Evolutionary conservation across 2,329 filamentous ascomycete species (phyloP), one percentile per base, ranked within the genome.

Genomic region (Ceratocystis variospora): DNA sequence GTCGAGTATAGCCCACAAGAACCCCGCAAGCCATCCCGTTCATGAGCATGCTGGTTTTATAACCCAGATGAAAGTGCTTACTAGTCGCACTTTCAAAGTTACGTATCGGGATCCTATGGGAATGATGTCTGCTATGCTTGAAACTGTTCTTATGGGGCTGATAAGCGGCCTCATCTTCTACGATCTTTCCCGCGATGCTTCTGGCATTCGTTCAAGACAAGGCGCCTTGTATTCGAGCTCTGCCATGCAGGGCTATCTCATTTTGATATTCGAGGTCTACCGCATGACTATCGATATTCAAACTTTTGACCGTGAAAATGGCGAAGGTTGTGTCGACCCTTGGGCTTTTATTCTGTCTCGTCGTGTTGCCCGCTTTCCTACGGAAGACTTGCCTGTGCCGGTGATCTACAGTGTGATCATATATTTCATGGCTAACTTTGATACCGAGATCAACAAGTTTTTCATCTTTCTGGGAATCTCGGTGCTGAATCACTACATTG

Each of bases 371-470:
- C 80, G 87, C 5, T 75, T 90, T 25, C 78, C 86, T 1, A 83
- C 87, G 0, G 88, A 92, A 72, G 88, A 91, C 71, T 71, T 91
- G 0, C 86, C 87, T 0, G 87, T 90, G 0, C 88, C 88, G 0
- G 79, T 90, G 17, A 73, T 90, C 2, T 91, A 87, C 71, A 85
- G 85, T 5, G 75, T 85, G 1, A 86, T 91, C 6, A 86, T 85
- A 71, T 92, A 91, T 73, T 91, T 89, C 73, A 90, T 91, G 86
- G 83, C 84, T 5, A 87, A 87, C 0, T 89, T 90, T 70, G 83
- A 88, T 61, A 78, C 80, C 2, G 80, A 85, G 7, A 82, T 80
- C 0, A 74, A 71, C 1, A 83, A 87, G 65, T 91, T 90, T 73
- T 85, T 92, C 67, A 84, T 81, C 0, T 92, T 90, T 75, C 87